phyloP scores from a whole-genome alignment of 257 asterid genomes.

The Gentiana macrophylla region DNA sequence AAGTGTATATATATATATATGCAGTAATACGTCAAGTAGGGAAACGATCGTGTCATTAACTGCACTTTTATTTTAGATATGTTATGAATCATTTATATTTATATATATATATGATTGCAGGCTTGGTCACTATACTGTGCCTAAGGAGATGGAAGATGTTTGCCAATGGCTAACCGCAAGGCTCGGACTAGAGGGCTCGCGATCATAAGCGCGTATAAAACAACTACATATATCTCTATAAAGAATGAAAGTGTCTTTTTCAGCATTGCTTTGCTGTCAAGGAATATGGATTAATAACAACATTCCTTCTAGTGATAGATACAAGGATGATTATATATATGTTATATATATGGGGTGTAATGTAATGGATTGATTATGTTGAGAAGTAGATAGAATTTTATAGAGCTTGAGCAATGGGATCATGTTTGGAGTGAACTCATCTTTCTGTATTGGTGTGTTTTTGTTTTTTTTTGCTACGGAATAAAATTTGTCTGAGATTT shows the following conservation, averaged over 20 bases:
- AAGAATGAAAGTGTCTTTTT: background rate
- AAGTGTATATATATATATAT: no score
- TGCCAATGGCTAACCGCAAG: conserved; percentile 61
- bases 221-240: background rate
- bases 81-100: background rate
- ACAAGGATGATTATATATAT: conserved; percentile 8
- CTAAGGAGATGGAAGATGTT: conserved; percentile 86
- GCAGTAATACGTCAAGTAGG: no score
- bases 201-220: conserved; percentile 8
- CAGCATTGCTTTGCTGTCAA: conserved; percentile 3
- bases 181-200: conserved; percentile 39
- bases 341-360: conserved; percentile 3
- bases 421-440: conserved; percentile 8
- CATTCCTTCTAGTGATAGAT: conserved; percentile 13
- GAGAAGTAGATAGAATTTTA: background rate
- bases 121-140: conserved; percentile 87
- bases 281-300: conserved; percentile 16
- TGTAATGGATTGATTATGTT: background rate
- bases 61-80: background rate
- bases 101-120: conserved; percentile 19
- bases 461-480: conserved; percentile 2
- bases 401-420: conserved; percentile 8
- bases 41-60: no score
- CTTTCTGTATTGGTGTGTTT: conserved; percentile 12
- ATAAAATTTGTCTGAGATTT: conserved; percentile 10